phyloP scores from a whole-genome alignment of 192 early-diverging fungal genomes.

The Coemansia sp. region DNA sequence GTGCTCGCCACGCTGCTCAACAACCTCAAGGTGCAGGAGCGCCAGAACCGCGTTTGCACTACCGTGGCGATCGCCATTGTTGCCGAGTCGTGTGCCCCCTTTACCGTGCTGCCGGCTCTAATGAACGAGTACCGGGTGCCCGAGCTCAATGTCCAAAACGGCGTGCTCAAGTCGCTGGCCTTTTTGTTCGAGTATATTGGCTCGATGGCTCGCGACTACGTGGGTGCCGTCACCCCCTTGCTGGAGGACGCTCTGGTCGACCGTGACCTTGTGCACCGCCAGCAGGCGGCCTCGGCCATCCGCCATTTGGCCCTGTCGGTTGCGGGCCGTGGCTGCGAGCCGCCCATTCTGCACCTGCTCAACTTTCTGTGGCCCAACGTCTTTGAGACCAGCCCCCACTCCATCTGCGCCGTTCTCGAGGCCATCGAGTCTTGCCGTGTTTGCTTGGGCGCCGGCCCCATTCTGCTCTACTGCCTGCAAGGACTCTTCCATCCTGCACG shows the following conservation, averaged over 20 bases:
- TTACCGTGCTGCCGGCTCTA: conserved; percentile 94
- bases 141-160: conserved; percentile 99
- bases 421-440: conserved; percentile 93
- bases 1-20: conserved; percentile 96
- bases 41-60: conserved; percentile 98
- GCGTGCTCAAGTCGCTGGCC: conserved; percentile 89
- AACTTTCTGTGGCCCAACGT: conserved; percentile 99
- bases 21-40: conserved; percentile 98
- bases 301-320: conserved; percentile 97
- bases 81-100: conserved; percentile 95
- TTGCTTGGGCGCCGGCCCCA: conserved; percentile 78
- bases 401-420: conserved; percentile 97
- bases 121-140: conserved; percentile 99
- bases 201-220: conserved; percentile 97
- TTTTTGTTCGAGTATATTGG: conserved; percentile 99
- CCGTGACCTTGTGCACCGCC: conserved; percentile 95
- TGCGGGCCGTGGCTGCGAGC: conserved; percentile 87
- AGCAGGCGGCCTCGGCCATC: conserved; percentile 93
- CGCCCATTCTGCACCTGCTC: conserved; percentile 88
- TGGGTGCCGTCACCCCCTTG: conserved; percentile 92
- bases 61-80: conserved; percentile 98
- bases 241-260: conserved; percentile 97
- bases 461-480: conserved; percentile 86
- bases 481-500: conserved; percentile 97
- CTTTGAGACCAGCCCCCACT: conserved; percentile 94